Base-by-base conservation (phyloP, 2,329 filamentous ascomycete species). In the Xylariaceae sp. region DNA sequence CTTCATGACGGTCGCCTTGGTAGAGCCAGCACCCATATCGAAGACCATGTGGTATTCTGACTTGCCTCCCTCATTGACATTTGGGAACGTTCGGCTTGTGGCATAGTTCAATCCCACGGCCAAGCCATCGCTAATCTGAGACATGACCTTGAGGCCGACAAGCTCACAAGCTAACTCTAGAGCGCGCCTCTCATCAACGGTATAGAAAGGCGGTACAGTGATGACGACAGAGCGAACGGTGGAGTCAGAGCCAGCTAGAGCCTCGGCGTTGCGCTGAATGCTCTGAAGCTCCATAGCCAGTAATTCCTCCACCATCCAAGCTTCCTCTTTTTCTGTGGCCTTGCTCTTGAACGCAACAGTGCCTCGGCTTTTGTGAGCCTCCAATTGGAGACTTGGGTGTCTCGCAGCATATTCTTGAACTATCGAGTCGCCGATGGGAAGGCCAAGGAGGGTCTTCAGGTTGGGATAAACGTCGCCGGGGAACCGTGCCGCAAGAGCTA, bases 81-180 rank as follows among this genome's bases (percentile, higher is more conserved):
- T 92, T 33, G 93, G 92, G 75, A 98, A 99, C 14, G 90, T 92
- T 68, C 95, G 87, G 69, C 86, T 90, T 24, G 92, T 97, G 39
- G 95, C 95, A 74, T 98, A 99, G 77, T 99, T 96, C 65, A 99
- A 78, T 23, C 92, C 95, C 56, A 99, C 94, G 28, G 95, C 92
- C 60, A 97, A 77, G 14, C 93, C 93, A 71, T 99, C 95, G 64
- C 89, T 95, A 63, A 99, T 83, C 57, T 98, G 79, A 51, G 88
- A 87, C 65, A 97, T 83, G 11, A 97, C 87, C 68, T 91, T 92
- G 65, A 99, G 80, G 12, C 92, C 94, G 7, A 95, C 93, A 69
- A 99, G 79, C 53, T 95, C 87, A 11, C 93, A 93, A 8, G 95
- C 92, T 67, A 92, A 78, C 71, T 91, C 85, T 6, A 98, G 81